These are phyloP conservation scores for Coemansia sp. DNA, from an alignment of 192 early-diverging fungal species.

Conservation along the genomic window DNA sequence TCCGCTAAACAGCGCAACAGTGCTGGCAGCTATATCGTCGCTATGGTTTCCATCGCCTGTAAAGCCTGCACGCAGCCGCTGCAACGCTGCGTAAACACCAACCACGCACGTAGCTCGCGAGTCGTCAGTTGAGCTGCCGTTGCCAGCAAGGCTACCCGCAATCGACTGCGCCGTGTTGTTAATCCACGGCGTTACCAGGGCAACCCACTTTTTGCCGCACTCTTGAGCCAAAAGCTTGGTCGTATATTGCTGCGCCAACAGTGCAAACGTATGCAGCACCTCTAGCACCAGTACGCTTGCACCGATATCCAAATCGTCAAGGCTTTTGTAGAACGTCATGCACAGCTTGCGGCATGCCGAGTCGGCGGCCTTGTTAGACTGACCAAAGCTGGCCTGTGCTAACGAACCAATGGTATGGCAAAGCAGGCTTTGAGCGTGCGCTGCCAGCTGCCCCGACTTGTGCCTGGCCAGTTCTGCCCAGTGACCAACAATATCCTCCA, in stretches of 20 bases:
- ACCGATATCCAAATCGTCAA: background rate
- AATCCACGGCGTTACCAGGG: conserved; percentile 17
- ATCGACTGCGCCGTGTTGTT: background rate
- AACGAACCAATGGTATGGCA: conserved; percentile 9
- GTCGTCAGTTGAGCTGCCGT: background rate
- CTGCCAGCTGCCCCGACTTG: background rate
- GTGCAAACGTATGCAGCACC: conserved; percentile 17
- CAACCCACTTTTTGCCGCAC: conserved; percentile 21
- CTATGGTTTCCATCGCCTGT: background rate
- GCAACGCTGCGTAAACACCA: background rate
- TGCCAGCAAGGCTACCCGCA: background rate
- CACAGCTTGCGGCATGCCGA: conserved; percentile 29
- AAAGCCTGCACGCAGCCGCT: background rate
- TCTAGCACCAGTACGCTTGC: conserved; percentile 16
- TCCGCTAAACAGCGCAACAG: background rate
- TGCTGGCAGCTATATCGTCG: background rate
- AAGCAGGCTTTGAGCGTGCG: conserved; percentile 16
- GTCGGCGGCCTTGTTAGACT: conserved; percentile 10
- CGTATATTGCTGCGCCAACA: conserved; percentile 12
- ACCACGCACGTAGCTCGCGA: background rate
- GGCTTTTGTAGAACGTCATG: conserved; percentile 7
- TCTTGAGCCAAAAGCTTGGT: conserved; percentile 1
- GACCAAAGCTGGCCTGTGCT: conserved; percentile 22
- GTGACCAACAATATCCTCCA: conserved; percentile 9
- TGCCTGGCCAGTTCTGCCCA: conserved; percentile 11